These are phyloP conservation scores for Dictyostelium discoideum DNA, from an alignment of 78 protist species.

Conservation along the genomic window dicty_2.7 NC_007089.4:988001-988500, in stretches of 20 bases:
- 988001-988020: conserved; percentile 38
- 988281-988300: not conserved
- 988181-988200: conserved; percentile 46
- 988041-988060: conserved; percentile 61
- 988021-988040: conserved; percentile 24
- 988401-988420: conserved; percentile 76
- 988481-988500: conserved; percentile 52
- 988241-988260: no score
- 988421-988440: conserved; percentile 73
- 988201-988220: not conserved
- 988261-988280: not conserved
- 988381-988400: conserved; percentile 73
- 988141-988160: conserved; percentile 53
- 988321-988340: conserved; percentile 39
- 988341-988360: conserved; percentile 75
- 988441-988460: conserved; percentile 61
- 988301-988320: not conserved
- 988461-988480: conserved; percentile 71
- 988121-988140: conserved; percentile 63
- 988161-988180: conserved; percentile 71
- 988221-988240: no score
- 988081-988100: conserved; percentile 77
- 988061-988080: conserved; percentile 65
- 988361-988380: conserved; percentile 42
- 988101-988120: conserved; percentile 63